These are phyloP conservation scores for Penicillium sp. DNA, from an alignment of 2,329 filamentous ascomycete genomes.

Conservation along the genomic window DNA sequence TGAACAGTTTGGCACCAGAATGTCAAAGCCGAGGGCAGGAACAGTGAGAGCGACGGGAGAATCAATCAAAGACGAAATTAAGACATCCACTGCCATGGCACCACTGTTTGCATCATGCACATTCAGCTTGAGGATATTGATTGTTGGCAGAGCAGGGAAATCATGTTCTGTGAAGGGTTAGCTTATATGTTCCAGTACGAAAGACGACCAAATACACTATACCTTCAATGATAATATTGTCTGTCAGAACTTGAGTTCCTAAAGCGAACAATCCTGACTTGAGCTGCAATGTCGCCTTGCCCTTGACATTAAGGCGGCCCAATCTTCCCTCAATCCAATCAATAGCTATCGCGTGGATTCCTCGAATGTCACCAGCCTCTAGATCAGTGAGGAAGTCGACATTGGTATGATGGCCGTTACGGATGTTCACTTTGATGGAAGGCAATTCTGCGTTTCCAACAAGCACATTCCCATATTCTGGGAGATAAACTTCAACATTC, in stretches of 20 bases:
- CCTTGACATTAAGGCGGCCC: slow-evolving; percentile 67
- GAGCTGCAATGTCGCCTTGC: slow-evolving; percentile 69
- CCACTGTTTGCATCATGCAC: slow-evolving; percentile 69
- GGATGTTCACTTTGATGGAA: slow-evolving; percentile 70
- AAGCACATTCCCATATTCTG: slow-evolving; percentile 75
- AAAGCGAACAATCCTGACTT: slow-evolving; percentile 78
- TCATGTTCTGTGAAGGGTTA: slow-evolving; percentile 51
- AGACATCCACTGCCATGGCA: slow-evolving; percentile 78
- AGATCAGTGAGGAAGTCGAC: slow-evolving; percentile 79
- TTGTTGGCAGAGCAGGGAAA: slow-evolving; percentile 74
- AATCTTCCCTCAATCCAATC: slow-evolving; percentile 84
- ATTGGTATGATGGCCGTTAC: slow-evolving; percentile 72
- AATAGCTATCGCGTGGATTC: slow-evolving; percentile 76
- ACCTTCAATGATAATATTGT: slow-evolving; percentile 81
- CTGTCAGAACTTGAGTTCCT: slow-evolving; percentile 71
- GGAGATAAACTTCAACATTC: slow-evolving; percentile 73
- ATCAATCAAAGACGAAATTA: slow-evolving; percentile 69
- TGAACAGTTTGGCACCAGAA: slow-evolving; percentile 80
- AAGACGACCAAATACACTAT: slow-evolving; percentile 49
- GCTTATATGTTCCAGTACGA: slow-evolving; percentile 12
- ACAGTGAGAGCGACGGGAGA: slow-evolving; percentile 76
- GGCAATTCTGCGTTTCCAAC: slow-evolving; percentile 77
- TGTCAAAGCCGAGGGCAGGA: slow-evolving; percentile 78
- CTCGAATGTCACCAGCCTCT: slow-evolving; percentile 71
- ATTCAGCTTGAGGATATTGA: slow-evolving; percentile 78